These are phyloP conservation scores for Aschersonia sp. DNA, from an alignment of 2,329 filamentous ascomycete species.

Conservation along the genomic window DNA sequence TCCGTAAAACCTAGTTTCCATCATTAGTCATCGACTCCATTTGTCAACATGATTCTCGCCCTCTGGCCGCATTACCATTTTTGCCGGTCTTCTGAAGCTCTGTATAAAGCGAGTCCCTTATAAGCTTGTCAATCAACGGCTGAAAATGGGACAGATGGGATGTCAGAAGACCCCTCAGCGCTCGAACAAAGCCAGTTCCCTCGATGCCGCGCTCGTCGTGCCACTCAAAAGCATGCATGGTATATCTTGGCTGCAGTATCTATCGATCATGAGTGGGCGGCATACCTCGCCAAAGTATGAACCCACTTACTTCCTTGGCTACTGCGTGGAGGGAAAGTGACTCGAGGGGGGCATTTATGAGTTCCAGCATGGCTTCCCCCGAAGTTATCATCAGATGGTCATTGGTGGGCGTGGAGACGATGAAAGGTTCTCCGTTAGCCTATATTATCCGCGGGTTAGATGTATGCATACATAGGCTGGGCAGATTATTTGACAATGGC, in stretches of 20 bases:
- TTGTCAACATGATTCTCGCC: too few relatives aligned
- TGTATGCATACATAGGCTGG: too few relatives aligned
- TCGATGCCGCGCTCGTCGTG: conserved; percentile 3
- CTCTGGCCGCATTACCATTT: background rate
- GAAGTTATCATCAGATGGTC: background rate
- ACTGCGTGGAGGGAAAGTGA: background rate
- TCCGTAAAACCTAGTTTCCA: background rate
- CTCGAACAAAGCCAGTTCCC: conserved; percentile 4
- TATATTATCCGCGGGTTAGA: background rate
- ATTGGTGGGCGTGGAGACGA: background rate
- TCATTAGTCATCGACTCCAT: background rate
- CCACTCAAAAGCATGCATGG: conserved; percentile 4
- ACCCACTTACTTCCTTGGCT: background rate
- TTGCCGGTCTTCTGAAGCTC: background rate
- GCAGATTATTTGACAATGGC: too few relatives aligned
- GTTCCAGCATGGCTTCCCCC: background rate
- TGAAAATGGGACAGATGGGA: conserved; percentile 1
- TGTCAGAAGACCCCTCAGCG: conserved; percentile 3
- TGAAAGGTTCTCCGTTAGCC: background rate
- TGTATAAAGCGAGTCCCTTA: background rate
- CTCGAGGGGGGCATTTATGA: background rate
- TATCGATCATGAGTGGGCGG: background rate
- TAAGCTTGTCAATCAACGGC: background rate
- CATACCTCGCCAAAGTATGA: background rate
- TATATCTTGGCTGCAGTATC: conserved; percentile 4